Conservation (phyloP, 2,329 filamentous ascomycete species). For the Colletotrichum tropicale region DNA sequence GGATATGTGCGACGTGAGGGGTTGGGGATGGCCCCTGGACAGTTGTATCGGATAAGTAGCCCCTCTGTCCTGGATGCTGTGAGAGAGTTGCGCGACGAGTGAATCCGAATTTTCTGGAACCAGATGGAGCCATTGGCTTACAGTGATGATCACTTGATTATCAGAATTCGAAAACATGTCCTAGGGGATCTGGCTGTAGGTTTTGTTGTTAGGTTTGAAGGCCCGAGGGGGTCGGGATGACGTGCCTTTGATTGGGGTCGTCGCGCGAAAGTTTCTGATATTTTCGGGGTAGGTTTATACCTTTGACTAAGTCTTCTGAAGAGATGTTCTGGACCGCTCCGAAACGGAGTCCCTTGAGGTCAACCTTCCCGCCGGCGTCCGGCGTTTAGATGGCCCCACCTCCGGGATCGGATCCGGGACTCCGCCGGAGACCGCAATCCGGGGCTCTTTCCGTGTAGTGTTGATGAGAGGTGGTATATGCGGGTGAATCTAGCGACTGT, state of each 20-base stretch:
- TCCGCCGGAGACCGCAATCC: not conserved
- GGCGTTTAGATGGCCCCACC: not conserved
- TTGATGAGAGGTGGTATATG: no score
- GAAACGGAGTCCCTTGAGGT: not conserved
- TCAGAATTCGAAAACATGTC: not conserved
- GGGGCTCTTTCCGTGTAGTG: not conserved
- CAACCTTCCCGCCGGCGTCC: not conserved
- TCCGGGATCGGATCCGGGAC: not conserved
- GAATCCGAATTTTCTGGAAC: not conserved
- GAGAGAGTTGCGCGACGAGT: not conserved
- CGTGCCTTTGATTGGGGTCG: not conserved
- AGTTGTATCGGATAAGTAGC: not conserved
- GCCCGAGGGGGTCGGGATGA: not conserved
- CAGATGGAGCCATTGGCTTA: not conserved
- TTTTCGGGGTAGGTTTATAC: not conserved
- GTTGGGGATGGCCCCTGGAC: not conserved
- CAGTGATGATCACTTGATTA: not conserved
- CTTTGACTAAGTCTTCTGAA: not conserved
- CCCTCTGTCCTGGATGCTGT: not conserved
- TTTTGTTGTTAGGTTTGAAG: not conserved
- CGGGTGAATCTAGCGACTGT: no score
- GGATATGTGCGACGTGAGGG: not conserved
- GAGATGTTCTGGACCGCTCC: not conserved
- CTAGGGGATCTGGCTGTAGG: not conserved
- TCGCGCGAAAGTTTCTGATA: not conserved